Evolutionary conservation across 768 basidiomycete species (phyloP), one percentile per base, ranked within the genome.

Genomic region (Tephrocybe sp.): DNA sequence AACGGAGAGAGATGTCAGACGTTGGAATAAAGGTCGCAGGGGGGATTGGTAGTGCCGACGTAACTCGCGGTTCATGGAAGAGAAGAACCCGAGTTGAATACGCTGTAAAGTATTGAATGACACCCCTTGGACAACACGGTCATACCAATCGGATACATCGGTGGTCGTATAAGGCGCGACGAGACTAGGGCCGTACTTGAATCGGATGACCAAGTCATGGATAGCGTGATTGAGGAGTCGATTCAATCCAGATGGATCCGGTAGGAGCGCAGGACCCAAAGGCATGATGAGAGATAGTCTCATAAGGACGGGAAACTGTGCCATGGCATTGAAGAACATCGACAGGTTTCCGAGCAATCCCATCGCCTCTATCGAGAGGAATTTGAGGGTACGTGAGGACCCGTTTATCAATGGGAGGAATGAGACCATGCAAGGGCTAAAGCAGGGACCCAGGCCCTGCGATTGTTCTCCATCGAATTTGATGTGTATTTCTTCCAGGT

Each of bases 261-360:
- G 29, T 19, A 44, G 10, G 16, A 33, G 19, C 18, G 29, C 19
- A 12, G 43, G 43, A 6, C 43, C 31, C 7, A 31, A 25, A 22
- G 43, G 43, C 43, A 44, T 44, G 2, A 44, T 13, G 43, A 44
- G 27, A 11, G 43, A 31, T 34, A 44, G 12, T 34, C 15, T 44
- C 6, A 4, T 9, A 7, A 44, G 43, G n/a, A 31, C 3, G 11
- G 43, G 43, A 19, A 44, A 21, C 30, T n/a, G 3, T 21, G 13
- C 8, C 29, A 44, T 18, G 29, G 5, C 43, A 12, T 11, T 31
- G 30, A 44, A 44, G 18, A 44, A 44, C 19, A 25, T 21, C 2
- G 43, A 44, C 19, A 44, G 19, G 18, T 44, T 31, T 22, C 29
- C 29, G 12, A 23, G n/a, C 5, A 3, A 2, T 4, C 43, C 19